Evolutionary conservation across 345 rosid species (phyloP).

Genomic region (Dovyalis caffra): DNA sequence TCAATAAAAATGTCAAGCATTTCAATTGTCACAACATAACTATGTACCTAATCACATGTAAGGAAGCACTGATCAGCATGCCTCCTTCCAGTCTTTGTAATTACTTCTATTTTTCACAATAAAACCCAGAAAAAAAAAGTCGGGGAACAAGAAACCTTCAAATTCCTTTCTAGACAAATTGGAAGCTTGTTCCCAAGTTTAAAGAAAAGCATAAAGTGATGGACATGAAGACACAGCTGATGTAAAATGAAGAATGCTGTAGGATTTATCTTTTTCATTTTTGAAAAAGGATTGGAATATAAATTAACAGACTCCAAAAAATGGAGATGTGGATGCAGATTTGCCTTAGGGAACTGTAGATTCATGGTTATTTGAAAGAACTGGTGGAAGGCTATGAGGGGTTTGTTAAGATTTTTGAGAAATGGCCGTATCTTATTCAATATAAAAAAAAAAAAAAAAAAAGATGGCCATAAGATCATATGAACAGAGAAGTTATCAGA

Average conservation of each 20-base stretch:
- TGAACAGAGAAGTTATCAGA: conserved; percentile 28
- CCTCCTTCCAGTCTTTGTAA: conserved; percentile 28
- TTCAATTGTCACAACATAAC: conserved; percentile 40
- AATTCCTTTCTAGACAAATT: conserved; percentile 25
- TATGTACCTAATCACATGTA: conserved; percentile 42
- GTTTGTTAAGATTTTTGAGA: conserved; percentile 30
- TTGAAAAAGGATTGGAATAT: conserved; percentile 27
- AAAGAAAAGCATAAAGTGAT: conserved; percentile 19
- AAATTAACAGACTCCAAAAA: conserved; percentile 36
- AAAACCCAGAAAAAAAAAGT: conserved; percentile 39
- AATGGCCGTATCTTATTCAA: conserved; percentile 41
- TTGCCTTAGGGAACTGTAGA: conserved; percentile 33
- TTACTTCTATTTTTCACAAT: conserved; percentile 25
- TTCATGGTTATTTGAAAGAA: conserved; percentile 40
- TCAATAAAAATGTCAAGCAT: conserved; percentile 40
- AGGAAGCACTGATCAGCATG: conserved; percentile 35
- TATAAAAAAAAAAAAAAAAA: conserved; percentile 22
- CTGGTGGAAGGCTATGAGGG: conserved; percentile 33
- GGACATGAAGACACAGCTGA: conserved; percentile 26
- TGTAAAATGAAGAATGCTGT: conserved; percentile 26
- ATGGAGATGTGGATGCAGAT: conserved; percentile 15
- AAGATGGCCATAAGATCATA: conserved; percentile 12
- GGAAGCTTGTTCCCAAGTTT: conserved; percentile 38
- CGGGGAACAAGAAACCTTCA: conserved; percentile 35
- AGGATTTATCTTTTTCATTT: conserved; percentile 18